A percentile compares a stretch with the other conserved stretches of the same genome.
Conservation (phyloP, 495 filamentous ascomycete species). For the Hyaloscypha hepaticicola region DNA sequence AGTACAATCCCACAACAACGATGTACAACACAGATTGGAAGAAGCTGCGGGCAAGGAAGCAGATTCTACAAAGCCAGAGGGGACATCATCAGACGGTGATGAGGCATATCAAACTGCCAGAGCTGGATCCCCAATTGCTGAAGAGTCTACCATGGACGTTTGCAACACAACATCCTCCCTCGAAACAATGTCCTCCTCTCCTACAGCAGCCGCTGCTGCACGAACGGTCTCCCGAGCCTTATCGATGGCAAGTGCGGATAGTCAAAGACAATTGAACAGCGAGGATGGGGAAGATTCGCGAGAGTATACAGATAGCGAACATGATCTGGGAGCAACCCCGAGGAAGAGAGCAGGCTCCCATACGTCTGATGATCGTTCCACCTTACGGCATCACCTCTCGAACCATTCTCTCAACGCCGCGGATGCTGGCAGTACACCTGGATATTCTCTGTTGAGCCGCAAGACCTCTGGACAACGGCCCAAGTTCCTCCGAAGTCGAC, state of each 20-base stretch:
- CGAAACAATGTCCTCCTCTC: constrained; percentile 64
- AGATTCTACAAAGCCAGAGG: constrained; percentile 24
- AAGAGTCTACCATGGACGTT: constrained; percentile 33
- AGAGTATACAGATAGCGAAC: constrained; percentile 32
- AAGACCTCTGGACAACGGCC: constrained; percentile 51
- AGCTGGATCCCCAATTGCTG: constrained; percentile 24
- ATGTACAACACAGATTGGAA: not conserved
- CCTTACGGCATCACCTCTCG: constrained; percentile 32
- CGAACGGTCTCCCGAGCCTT: constrained; percentile 53
- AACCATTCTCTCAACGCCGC: constrained; percentile 32
- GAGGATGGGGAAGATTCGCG: not conserved
- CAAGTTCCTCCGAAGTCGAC: constrained; percentile 69
- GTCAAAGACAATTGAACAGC: constrained; percentile 2
- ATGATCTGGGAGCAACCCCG: constrained; percentile 36
- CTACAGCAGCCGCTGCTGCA: constrained; percentile 61
- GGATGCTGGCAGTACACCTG: constrained; percentile 35
- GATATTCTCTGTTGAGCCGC: constrained; percentile 31
- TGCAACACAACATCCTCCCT: constrained; percentile 56
- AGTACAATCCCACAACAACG: constrained; percentile 30
- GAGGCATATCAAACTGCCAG: not conserved
- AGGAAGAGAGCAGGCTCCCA: constrained; percentile 39
- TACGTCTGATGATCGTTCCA: constrained; percentile 43
- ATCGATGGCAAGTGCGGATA: constrained; percentile 42
- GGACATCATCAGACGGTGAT: constrained; percentile 18
- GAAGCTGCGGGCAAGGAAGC: not conserved